Base-by-base conservation (phyloP, 495 filamentous ascomycete genomes). In the Bacidia rubella region DNA sequence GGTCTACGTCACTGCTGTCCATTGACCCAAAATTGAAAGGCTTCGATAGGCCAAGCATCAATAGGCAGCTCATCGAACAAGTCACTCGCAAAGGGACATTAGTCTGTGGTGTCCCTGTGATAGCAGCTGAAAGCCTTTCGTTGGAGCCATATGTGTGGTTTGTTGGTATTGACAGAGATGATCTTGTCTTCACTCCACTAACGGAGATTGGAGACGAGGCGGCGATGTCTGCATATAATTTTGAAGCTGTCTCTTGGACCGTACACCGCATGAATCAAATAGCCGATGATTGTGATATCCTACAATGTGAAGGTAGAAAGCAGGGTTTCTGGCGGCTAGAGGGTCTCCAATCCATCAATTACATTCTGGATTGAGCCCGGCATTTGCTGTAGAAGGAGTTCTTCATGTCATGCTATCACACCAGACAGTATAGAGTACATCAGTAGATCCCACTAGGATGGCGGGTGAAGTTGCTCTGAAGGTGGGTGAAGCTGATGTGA, bases 261-360 rank as follows among this genome's bases (percentile, higher is more conserved):
- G 51, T 47, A 11, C 11, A 22, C 11, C 17, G 26, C 17, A 53
- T 39, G 43, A 3, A 39, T 2, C n/a, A 29, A 1, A 12, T 2
- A 17, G 25, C 1, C 11, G 51, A 49, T 52, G 42, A 22, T n/a
- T 51, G 15, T 21, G 42, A 53, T n/a, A 17, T 53, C 17, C 42
- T 53, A 2, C 51, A 53, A 25, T 53, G 51, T 24, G 21, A 51
- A 2, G 51, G 51, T 25, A 42, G 51, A 23, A 20, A 40, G 22
- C 42, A 39, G 9, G 51, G 51, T 7, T 25, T 53, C 7, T 53
- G 51, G 51, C 19, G 51, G 26, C 15, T 35, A 26, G 42, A 53
- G 11, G 51, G 27, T 1, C 17, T 53, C 7, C 21, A 53, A 19
- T 1, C 15, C 11, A n/a, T 25, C 12, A 39, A 51, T 50, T 27